Percentiles rank a stretch among this genome's conserved stretches.
phyloP scores from a whole-genome alignment of 305 asterid genomes.

The Petunia hybrid region DNA sequence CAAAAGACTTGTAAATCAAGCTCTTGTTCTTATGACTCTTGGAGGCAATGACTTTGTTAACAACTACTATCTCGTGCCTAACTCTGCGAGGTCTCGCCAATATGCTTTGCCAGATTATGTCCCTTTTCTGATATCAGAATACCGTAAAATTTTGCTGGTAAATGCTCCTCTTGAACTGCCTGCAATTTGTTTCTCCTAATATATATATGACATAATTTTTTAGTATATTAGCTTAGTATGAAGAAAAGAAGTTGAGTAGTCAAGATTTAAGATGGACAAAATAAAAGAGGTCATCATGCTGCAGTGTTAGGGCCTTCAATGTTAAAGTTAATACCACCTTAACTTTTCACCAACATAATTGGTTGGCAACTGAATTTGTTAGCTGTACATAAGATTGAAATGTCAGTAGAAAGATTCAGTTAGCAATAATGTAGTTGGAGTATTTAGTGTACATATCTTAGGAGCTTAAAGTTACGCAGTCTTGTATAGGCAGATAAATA shows the following conservation, averaged over 20 bases:
- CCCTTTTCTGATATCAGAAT: slow-evolving; percentile 64
- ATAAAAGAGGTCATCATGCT: neutral
- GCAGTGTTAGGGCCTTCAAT: neutral
- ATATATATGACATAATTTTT: too few species aligned
- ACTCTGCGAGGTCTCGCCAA: slow-evolving; percentile 75
- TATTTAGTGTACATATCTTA: neutral
- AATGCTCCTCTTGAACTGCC: neutral
- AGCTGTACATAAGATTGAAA: neutral
- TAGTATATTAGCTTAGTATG: neutral
- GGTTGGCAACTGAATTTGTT: neutral
- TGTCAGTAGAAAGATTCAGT: neutral
- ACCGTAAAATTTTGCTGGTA: slow-evolving; percentile 64
- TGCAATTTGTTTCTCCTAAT: neutral
- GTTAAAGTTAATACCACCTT: neutral
- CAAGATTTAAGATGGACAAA: too few species aligned
- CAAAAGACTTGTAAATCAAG: slow-evolving; percentile 53
- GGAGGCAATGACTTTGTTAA: slow-evolving; percentile 90
- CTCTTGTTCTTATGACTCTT: slow-evolving; percentile 67
- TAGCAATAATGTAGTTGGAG: neutral
- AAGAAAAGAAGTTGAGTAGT: too few species aligned
- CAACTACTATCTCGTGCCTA: slow-evolving; percentile 71
- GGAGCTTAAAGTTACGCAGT: too few species aligned
- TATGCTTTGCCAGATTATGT: slow-evolving; percentile 62
- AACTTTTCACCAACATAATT: slow-evolving; percentile 19
- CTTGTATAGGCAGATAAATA: neutral